Evolutionary conservation across 164 flowering plant genomes (phyloP).

Genomic region (Stephania cephalantha): DNA sequence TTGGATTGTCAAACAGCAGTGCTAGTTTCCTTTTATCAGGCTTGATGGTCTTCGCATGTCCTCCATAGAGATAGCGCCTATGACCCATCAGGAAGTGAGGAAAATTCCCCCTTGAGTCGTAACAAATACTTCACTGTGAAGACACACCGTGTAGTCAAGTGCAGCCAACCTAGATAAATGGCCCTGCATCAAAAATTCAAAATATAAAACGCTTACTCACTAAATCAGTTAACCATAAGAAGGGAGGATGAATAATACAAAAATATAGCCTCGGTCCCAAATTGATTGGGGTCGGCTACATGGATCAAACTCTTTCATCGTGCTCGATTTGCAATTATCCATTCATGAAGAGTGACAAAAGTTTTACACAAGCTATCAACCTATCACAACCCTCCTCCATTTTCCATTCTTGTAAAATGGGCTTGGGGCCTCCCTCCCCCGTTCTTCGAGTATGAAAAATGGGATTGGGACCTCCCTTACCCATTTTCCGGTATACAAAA

Average conservation of each 20-base stretch:
- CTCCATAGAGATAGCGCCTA: conserved; percentile 71
- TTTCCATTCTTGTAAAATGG: no score
- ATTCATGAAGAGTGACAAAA: no score
- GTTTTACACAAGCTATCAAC: no score
- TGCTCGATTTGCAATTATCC: no score
- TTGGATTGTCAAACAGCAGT: conserved; percentile 59
- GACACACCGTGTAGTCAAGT: conserved; percentile 88
- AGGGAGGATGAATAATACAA: background rate
- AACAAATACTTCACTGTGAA: conserved; percentile 88
- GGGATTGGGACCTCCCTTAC: no score
- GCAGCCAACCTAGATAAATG: conserved; percentile 96
- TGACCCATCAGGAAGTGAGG: conserved; percentile 98
- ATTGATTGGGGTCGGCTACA: no score
- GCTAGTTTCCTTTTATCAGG: conserved; percentile 90
- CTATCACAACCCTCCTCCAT: no score
- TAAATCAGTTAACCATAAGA: background rate
- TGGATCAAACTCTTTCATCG: no score
- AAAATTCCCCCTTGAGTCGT: conserved; percentile 95
- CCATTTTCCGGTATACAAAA: no score
- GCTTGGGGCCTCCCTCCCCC: no score
- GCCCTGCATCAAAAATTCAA: conserved; percentile 49
- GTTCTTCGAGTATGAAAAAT: no score
- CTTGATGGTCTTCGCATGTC: conserved; percentile 81
- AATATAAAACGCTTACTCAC: conserved; percentile 10
- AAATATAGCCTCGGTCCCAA: no score